Percentiles rank a stretch among this genome's conserved stretches.
These are phyloP conservation scores for Ceriops decandra DNA, from an alignment of 345 rosid genomes.

Conservation along the genomic window DNA sequence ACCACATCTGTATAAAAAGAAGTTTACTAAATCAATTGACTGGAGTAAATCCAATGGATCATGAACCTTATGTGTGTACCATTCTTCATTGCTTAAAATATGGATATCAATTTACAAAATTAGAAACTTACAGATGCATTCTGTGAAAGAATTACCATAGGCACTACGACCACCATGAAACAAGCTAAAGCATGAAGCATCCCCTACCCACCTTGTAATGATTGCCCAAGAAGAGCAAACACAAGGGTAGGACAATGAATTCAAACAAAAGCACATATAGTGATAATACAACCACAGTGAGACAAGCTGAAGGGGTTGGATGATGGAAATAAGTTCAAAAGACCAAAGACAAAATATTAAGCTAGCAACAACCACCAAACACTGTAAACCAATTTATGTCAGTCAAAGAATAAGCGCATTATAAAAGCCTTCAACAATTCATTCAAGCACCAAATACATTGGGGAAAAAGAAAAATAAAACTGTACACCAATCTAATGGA, in stretches of 20 bases:
- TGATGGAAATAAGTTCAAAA: neutral
- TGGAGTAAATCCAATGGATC: neutral
- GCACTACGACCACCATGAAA: neutral
- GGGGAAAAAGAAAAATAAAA: neutral
- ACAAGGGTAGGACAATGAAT: too few relatives aligned
- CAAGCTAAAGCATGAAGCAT: conserved; percentile 1
- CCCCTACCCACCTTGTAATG: neutral
- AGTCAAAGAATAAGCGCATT: neutral
- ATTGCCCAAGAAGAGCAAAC: neutral
- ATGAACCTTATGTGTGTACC: neutral
- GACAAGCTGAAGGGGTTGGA: neutral
- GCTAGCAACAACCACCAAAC: neutral
- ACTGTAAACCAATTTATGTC: neutral
- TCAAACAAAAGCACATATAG: too few relatives aligned
- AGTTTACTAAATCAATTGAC: neutral
- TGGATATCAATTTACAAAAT: neutral
- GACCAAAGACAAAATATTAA: neutral
- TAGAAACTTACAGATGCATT: neutral
- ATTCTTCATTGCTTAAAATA: neutral
- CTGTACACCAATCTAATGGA: neutral
- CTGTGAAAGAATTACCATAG: neutral
- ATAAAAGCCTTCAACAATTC: neutral
- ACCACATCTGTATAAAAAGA: conserved; percentile 55
- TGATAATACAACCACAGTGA: neutral
- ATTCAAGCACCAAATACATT: neutral